Evolutionary conservation across 2,329 filamentous ascomycete species (phyloP).

Genomic region (Colletotrichum euphorbiae): DNA sequence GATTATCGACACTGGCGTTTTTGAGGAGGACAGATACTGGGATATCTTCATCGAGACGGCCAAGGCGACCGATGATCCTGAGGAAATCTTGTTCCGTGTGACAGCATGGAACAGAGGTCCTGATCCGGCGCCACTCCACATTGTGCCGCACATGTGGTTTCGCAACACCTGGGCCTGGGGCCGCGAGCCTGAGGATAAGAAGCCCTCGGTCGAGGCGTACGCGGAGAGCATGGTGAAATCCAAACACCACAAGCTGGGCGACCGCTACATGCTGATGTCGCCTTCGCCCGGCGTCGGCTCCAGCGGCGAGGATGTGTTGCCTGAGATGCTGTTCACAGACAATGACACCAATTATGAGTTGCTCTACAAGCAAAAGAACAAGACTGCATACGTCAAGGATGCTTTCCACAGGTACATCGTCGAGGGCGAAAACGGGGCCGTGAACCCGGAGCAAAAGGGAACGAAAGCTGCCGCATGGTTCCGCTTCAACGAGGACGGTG

Average conservation of each 20-base stretch:
- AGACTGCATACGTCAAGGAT: constrained; percentile 90
- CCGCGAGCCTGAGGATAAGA: constrained; percentile 77
- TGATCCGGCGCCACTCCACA: constrained; percentile 90
- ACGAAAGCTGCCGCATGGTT: constrained; percentile 96
- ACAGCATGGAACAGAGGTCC: constrained; percentile 96
- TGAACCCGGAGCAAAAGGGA: constrained; percentile 83
- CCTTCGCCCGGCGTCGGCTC: constrained; percentile 88
- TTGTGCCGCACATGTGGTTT: constrained; percentile 96
- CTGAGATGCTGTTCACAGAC: constrained; percentile 90
- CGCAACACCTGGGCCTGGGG: constrained; percentile 98
- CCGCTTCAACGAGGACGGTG: constrained; percentile 88
- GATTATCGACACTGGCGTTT: constrained; percentile 87
- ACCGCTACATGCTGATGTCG: constrained; percentile 85
- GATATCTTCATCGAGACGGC: constrained; percentile 97
- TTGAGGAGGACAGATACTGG: constrained; percentile 93
- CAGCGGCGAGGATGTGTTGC: constrained; percentile 85
- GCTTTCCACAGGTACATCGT: constrained; percentile 93
- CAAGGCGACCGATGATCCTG: constrained; percentile 91
- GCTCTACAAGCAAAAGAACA: constrained; percentile 83
- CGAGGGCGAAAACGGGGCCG: constrained; percentile 79
- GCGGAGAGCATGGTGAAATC: constrained; percentile 78
- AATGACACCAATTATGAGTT: constrained; percentile 90
- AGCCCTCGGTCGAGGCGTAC: constrained; percentile 79
- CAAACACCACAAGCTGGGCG: constrained; percentile 83
- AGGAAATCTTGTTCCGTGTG: constrained; percentile 92